These are phyloP conservation scores for Thuidium tamariscinum DNA, from an alignment of 225 moss, liverwort and hornwort genomes.

Conservation along the genomic window DNA sequence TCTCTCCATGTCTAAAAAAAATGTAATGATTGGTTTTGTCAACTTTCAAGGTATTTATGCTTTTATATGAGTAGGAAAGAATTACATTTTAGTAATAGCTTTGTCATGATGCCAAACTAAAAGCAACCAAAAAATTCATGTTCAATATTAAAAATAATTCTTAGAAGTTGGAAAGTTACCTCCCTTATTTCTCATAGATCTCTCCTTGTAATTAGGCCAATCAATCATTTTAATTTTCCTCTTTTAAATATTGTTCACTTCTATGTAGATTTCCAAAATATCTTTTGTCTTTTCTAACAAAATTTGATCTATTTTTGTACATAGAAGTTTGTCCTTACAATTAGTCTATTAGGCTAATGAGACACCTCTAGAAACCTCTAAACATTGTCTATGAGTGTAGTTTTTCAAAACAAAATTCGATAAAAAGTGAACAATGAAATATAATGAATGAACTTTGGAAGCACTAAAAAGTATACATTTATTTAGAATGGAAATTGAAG, in stretches of 20 bases:
- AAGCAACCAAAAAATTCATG: not conserved
- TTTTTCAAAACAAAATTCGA: not conserved
- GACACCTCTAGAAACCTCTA: not conserved
- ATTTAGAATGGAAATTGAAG: not conserved
- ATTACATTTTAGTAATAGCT: not conserved
- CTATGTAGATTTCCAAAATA: not conserved
- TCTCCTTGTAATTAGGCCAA: not conserved
- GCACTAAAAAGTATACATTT: not conserved
- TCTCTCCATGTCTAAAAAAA: no score
- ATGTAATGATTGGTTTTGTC: not conserved
- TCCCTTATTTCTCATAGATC: rapidly evolving
- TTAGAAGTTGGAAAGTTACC: rapidly evolving
- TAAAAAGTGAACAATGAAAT: rapidly evolving
- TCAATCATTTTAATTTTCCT: rapidly evolving
- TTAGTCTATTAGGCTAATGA: rapidly evolving
- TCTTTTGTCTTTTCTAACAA: not conserved
- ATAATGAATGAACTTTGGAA: not conserved
- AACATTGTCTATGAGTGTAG: rapidly evolving
- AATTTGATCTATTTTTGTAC: not conserved
- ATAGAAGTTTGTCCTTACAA: not conserved
- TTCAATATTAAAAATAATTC: not conserved
- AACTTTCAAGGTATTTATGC: not conserved
- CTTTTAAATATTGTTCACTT: not conserved
- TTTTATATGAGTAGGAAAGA: no score
- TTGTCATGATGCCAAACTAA: not conserved